Conservation (phyloP, 805 yeast species). For the Ogataea zsoltii region DNA sequence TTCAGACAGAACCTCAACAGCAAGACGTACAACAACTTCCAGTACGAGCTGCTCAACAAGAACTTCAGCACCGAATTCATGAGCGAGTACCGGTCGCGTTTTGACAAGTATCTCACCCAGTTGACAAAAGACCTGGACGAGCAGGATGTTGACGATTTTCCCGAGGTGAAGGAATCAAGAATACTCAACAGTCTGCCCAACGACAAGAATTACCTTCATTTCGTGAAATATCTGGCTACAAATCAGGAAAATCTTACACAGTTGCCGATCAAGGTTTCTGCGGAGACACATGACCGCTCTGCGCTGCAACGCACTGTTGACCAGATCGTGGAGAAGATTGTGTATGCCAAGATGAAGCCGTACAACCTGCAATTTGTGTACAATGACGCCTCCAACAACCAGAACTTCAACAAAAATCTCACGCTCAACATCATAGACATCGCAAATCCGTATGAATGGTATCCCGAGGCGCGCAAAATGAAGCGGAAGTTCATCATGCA, state of each 20-base stretch:
- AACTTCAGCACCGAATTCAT: conserved; percentile 16
- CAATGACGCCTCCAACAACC: conserved; percentile 32
- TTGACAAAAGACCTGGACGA: conserved; percentile 11
- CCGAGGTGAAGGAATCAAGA: conserved; percentile 5
- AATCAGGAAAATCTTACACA: conserved; percentile 10
- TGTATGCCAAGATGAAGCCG: conserved; percentile 35
- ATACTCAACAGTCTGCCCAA: conserved; percentile 16
- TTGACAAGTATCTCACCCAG: conserved; percentile 6
- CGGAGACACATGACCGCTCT: conserved; percentile 4
- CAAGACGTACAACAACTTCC: conserved; percentile 7
- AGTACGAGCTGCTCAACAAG: conserved; percentile 11
- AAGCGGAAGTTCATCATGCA: conserved; percentile 85
- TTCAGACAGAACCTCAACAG: conserved; percentile 7
- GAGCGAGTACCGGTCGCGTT: conserved; percentile 1
- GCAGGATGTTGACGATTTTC: conserved; percentile 1
- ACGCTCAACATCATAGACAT: conserved; percentile 44
- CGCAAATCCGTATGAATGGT: conserved; percentile 73
- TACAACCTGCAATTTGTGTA: conserved; percentile 26
- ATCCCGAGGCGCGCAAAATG: conserved; percentile 78
- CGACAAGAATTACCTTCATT: conserved; percentile 6
- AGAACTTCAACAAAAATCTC: conserved; percentile 35
- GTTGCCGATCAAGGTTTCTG: conserved; percentile 13
- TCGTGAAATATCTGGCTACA: conserved; percentile 14
- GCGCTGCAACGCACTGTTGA: conserved; percentile 21
- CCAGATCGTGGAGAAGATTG: conserved; percentile 27